Base-by-base conservation (phyloP, 345 rosid species). In the Salix koriyanagi region DNA sequence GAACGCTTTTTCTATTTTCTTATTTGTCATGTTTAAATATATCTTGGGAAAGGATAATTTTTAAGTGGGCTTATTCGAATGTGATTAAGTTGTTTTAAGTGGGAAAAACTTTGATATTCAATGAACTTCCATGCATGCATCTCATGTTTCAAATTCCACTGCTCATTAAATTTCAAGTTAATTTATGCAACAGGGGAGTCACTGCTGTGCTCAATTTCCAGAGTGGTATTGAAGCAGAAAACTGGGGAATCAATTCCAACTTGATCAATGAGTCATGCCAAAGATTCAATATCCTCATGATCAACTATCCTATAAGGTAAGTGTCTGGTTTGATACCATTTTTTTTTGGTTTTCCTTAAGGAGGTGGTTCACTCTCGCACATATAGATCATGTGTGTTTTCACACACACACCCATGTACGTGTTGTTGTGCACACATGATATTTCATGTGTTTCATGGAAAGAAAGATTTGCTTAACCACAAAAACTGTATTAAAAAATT, bases 131-230 rank as follows among this genome's bases (percentile, higher is more conserved):
- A 61, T 71, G 41, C 75, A 60, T 77, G 11, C 54, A 16, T 71
- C 75, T 72, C 73, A 42, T 71, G 26, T 25, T 50, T 71, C 67
- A 25, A 28, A 9, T 30, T 25, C 42, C 21, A 44, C 26, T 39
- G 13, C 58, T 70, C 32, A 10, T 21, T 34, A 36, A 54, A 61
- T 64, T 21, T 76, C 60, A 44, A 81, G 7, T 10, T 68, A 37
- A 65, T 61, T 71, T 82, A 44, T 86, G 37, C 77, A 73, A 68
- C 85, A 92, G 99, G 97, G 94, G 66, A n/a, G 78, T 92, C 80
- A 91, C 97, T 44, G 97, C 97, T 39, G 82, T 93, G 82, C 67
- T 95, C 41, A 92, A 92, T 83, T 92, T 92, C 81, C 99, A 95
- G 84, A 80, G 97, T 85, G 87, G 84, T 71, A 79, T 79, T 76